Base-by-base conservation (phyloP, 345 rosid genomes). In the Brassica cretica region DNA sequence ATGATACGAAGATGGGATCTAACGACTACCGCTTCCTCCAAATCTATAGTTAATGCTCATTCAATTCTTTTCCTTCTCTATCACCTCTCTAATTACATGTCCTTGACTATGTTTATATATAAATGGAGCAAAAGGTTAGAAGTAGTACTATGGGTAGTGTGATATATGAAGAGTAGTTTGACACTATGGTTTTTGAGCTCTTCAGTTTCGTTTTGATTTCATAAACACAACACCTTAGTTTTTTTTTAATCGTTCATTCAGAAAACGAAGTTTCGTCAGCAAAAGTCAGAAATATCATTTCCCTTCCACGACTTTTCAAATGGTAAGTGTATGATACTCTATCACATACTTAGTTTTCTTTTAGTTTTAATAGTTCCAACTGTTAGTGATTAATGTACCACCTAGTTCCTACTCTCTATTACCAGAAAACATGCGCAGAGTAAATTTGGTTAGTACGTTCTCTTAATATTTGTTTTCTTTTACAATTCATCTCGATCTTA, bases 311-410 rank as follows among this genome's bases (percentile, higher is more conserved):
- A 7, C 56, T 21, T 74, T 46, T 55, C 72, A 66, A 75, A 58
- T 75, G 78, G 78, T 66, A 66, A 75, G 78, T 56, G 29, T 14
- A 7, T 55, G 15, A 33, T 33, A 35, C 8, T 51, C 37, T 56
- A 24, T 8, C 35, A 14, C 30, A 29, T 29, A 35, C 7, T 71
- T 8, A 10, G 46, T 64, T 64, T 64, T 8, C 2, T 4, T 32
- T 64, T 62, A 27, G 11, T 11, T 64, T 16, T 61, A 5, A 27
- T 12, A 61, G 15, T 14, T 62, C 8, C 39, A 62, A 62, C 19
- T 62, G 66, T 32, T 30, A n/a, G 21, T 15, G 21, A 30, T 62
- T 39, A 37, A 8, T n/a, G 49, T 64, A 64, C 27, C 2, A 32
- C 37, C 27, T 5, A 9, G 19, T 33, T 64, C n/a, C 14, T 8